Evolutionary conservation across 2,329 filamentous ascomycete species (phyloP).

Genomic region (Beauveria medogensis): DNA sequence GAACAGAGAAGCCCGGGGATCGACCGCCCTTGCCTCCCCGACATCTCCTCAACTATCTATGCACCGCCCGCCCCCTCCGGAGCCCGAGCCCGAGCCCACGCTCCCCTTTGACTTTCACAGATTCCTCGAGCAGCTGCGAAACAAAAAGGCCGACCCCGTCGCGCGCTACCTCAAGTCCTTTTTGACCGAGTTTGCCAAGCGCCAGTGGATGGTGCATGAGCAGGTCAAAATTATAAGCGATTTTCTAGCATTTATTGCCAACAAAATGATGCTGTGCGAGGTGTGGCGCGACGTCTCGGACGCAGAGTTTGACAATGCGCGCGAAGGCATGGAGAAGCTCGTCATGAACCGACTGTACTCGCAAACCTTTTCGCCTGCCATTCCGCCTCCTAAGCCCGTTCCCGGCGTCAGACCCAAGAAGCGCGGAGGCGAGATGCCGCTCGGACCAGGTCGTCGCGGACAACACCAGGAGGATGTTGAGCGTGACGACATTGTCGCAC

Average conservation of each 20-base stretch:
- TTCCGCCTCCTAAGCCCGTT: constrained; percentile 69
- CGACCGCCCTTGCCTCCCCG: constrained; percentile 25
- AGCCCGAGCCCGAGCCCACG: constrained; percentile 70
- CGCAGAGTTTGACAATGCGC: constrained; percentile 94
- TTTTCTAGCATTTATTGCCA: constrained; percentile 91
- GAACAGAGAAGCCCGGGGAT: constrained; percentile 29
- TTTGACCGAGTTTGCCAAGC: constrained; percentile 87
- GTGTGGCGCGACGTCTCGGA: constrained; percentile 95
- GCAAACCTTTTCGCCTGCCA: constrained; percentile 93
- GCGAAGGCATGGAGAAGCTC: constrained; percentile 98
- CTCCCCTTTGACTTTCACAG: constrained; percentile 95
- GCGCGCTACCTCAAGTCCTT: constrained; percentile 95
- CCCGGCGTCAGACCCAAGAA: constrained; percentile 60
- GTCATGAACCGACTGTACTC: constrained; percentile 97
- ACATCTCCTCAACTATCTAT: constrained; percentile 42
- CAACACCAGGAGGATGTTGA: constrained; percentile 99
- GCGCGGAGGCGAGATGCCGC: constrained; percentile 57
- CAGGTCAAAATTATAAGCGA: constrained; percentile 98
- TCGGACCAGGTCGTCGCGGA: constrained; percentile 77
- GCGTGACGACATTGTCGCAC: constrained; percentile 86
- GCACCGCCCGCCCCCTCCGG: constrained; percentile 60
- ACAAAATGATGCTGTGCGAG: constrained; percentile 96
- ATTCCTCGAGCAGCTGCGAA: constrained; percentile 89
- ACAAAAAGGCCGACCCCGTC: constrained; percentile 95
- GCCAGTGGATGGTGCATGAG: constrained; percentile 99